Evolutionary conservation across 75 land plant genomes (phyloP).

Genomic region (Cupressus sempervirens): DNA sequence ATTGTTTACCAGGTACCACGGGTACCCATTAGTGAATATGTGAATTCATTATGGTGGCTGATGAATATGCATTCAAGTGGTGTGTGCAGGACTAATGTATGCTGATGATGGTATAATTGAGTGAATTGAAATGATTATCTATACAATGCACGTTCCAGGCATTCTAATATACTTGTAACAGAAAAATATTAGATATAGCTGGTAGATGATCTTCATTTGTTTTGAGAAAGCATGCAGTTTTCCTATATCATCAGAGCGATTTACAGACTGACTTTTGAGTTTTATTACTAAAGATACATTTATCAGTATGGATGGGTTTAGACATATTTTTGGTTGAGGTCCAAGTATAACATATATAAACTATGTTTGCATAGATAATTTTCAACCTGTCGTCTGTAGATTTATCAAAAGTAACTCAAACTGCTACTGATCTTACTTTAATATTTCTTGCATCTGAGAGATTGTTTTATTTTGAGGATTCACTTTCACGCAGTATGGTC

Average conservation of each 20-base stretch:
- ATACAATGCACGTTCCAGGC: not conserved
- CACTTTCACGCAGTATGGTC: not conserved
- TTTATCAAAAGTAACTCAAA: not conserved
- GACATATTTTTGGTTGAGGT: not conserved
- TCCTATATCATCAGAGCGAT: not conserved
- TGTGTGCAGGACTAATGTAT: not conserved
- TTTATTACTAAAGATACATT: not conserved
- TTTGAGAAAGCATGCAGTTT: not conserved
- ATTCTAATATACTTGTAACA: not conserved
- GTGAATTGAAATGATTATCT: not conserved
- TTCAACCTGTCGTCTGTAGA: not conserved
- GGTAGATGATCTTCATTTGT: not conserved
- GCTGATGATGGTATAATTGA: not conserved
- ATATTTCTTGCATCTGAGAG: not conserved
- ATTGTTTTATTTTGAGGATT: not conserved
- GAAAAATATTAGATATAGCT: not conserved
- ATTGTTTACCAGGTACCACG: slow-evolving; percentile 26
- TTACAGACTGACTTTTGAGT: not conserved
- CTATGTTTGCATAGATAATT: not conserved
- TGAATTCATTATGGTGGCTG: not conserved
- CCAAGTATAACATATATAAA: not conserved
- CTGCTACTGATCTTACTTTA: not conserved
- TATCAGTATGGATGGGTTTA: not conserved
- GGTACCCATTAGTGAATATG: not conserved
- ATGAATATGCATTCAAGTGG: not conserved